Conservation (phyloP, 2,329 filamentous ascomycete species). For the Phialophora tarda region DNA sequence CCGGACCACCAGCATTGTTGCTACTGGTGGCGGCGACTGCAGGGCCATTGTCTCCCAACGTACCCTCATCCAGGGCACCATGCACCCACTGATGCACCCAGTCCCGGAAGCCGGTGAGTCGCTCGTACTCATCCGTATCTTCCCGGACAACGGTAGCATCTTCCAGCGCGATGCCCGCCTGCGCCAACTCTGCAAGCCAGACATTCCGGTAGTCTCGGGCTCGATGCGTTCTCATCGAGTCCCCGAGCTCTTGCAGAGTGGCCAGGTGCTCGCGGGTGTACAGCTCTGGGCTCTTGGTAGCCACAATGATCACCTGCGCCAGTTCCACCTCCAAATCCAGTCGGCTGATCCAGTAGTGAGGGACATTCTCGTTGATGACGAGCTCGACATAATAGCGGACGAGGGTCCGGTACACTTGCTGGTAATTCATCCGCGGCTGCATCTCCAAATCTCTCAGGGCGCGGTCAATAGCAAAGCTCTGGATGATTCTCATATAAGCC, state of each 20-base stretch:
- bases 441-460: neutral
- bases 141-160: neutral
- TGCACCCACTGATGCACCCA: neutral
- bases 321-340: constrained; percentile 4
- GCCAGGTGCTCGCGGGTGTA: constrained; percentile 4
- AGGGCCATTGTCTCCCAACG: neutral
- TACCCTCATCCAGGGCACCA: neutral
- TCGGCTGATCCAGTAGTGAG: constrained; percentile 1
- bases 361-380: neutral
- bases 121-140: neutral
- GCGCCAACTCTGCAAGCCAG: neutral
- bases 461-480: neutral
- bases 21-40: neutral
- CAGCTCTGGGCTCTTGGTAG: constrained; percentile 1
- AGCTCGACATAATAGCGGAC: neutral
- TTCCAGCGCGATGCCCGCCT: neutral
- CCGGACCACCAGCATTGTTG: neutral
- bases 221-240: constrained; percentile 2
- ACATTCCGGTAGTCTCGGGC: neutral
- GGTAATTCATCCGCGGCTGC: neutral
- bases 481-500: neutral
- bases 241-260: constrained; percentile 7
- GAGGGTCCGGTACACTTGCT: neutral
- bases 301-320: neutral
- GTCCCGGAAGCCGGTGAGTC: neutral